Evolutionary conservation across 2,329 filamentous ascomycete species (phyloP).

Genomic region (Alternaria sp.): DNA sequence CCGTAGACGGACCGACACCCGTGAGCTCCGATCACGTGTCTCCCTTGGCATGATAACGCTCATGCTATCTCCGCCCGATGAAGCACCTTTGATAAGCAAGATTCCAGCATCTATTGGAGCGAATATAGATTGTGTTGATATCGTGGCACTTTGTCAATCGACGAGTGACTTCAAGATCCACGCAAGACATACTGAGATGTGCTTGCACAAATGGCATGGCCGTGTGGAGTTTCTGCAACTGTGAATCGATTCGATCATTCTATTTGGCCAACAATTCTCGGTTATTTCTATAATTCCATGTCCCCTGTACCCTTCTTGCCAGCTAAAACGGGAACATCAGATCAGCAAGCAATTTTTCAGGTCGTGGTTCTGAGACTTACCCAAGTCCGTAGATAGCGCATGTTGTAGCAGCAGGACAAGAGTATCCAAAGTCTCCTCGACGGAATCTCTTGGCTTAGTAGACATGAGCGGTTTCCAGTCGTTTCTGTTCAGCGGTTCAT

Average conservation of each 20-base stretch:
- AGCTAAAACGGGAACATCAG: too few relatives aligned
- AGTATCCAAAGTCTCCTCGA: background rate
- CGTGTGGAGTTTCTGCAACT: too few relatives aligned
- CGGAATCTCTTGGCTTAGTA: background rate
- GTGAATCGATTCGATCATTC: too few relatives aligned
- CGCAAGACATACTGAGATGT: too few relatives aligned
- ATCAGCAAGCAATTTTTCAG: too few relatives aligned
- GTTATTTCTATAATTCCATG: too few relatives aligned
- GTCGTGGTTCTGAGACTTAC: background rate
- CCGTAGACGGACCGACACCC: background rate
- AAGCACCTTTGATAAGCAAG: too few relatives aligned
- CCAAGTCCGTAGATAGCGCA: background rate
- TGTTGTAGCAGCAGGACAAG: background rate
- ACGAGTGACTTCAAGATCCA: fast-evolving
- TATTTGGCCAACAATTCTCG: fast-evolving
- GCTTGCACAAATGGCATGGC: too few relatives aligned
- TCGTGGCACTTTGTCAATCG: too few relatives aligned
- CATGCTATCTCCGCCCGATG: background rate
- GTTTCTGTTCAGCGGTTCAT: background rate
- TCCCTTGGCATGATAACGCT: background rate
- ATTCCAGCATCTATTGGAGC: fast-evolving
- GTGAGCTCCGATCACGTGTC: background rate
- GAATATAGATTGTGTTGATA: too few relatives aligned
- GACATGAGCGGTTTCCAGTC: background rate
- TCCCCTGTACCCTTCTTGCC: too few relatives aligned